Evolutionary conservation across 2,329 filamentous ascomycete genomes (phyloP).

Genomic region (Colletotrichum ledebouriae): DNA sequence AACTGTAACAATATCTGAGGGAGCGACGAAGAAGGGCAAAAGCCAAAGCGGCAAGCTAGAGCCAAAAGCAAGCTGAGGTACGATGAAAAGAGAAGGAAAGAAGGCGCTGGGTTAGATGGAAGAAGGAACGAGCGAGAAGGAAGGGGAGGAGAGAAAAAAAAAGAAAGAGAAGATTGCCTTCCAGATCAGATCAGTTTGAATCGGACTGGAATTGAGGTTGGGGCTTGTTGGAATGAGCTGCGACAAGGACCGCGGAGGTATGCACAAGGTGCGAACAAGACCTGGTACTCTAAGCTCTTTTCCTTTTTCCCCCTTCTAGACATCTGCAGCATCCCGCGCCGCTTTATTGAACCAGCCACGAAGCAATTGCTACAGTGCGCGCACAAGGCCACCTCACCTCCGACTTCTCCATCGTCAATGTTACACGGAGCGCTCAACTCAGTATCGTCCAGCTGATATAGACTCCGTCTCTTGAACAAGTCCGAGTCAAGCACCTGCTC

Average conservation of each 20-base stretch:
- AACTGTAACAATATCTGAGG: slow-evolving; percentile 28
- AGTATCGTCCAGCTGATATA: slow-evolving; percentile 13
- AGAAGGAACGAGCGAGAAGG: slow-evolving; percentile 8
- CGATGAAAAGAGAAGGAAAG: slow-evolving; percentile 28
- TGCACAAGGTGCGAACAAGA: slow-evolving; percentile 27
- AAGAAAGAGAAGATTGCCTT: slow-evolving; percentile 11
- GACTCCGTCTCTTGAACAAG: slow-evolving; percentile 8
- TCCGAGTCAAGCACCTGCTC: slow-evolving; percentile 21
- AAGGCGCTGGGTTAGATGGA: slow-evolving; percentile 28
- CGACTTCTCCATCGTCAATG: slow-evolving; percentile 28
- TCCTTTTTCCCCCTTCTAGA: not conserved
- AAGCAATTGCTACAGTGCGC: slow-evolving; percentile 8
- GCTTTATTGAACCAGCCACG: slow-evolving; percentile 12
- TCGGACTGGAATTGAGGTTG: slow-evolving; percentile 8
- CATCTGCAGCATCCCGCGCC: slow-evolving; percentile 4
- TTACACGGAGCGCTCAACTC: slow-evolving; percentile 19
- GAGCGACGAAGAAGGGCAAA: slow-evolving; percentile 32
- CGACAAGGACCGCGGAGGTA: slow-evolving; percentile 19
- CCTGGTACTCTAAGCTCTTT: not conserved
- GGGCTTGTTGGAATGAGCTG: not conserved
- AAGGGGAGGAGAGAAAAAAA: not conserved
- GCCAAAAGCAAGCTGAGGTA: not conserved
- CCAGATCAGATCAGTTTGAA: slow-evolving; percentile 15
- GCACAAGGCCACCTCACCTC: slow-evolving; percentile 41
- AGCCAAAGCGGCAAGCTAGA: slow-evolving; percentile 4